These are phyloP conservation scores for Penicillium sp. DNA, from an alignment of 2,329 filamentous ascomycete genomes.

Conservation along the genomic window DNA sequence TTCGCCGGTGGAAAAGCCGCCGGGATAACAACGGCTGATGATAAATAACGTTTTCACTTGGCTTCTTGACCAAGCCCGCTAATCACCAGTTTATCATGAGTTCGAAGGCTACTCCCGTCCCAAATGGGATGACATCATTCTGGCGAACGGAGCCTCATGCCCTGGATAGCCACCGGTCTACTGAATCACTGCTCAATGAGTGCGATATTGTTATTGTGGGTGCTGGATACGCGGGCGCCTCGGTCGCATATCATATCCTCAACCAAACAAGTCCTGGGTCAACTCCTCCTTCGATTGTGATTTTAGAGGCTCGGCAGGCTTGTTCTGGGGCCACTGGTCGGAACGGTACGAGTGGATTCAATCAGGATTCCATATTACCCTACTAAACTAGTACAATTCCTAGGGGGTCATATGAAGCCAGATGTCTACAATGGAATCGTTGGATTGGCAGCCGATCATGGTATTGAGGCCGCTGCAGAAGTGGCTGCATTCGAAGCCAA, in stretches of 20 bases:
- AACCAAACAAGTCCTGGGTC: conserved; percentile 16
- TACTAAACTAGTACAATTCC: not conserved
- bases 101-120: conserved; percentile 18
- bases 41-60: not conserved
- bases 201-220: conserved; percentile 51
- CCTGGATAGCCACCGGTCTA: conserved; percentile 46
- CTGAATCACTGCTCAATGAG: conserved; percentile 36
- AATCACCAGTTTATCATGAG: conserved; percentile 12
- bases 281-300: conserved; percentile 33
- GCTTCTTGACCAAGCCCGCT: not conserved
- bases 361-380: not conserved
- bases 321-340: conserved; percentile 47
- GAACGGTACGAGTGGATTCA: conserved; percentile 34
- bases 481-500: conserved; percentile 43
- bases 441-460: conserved; percentile 32
- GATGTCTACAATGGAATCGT: conserved; percentile 43
- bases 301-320: conserved; percentile 43
- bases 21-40: not conserved
- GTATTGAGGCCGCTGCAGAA: conserved; percentile 39
- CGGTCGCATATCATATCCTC: conserved; percentile 45
- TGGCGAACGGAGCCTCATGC: conserved; percentile 45
- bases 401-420: conserved; percentile 46
- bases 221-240: conserved; percentile 47
- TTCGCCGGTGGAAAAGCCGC: conserved; percentile 6
- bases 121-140: conserved; percentile 37